Percentiles rank a stretch among this genome's conserved stretches.
Conservation (phyloP, 75 land plant species). For the Isoetes taiwanensis region DNA sequence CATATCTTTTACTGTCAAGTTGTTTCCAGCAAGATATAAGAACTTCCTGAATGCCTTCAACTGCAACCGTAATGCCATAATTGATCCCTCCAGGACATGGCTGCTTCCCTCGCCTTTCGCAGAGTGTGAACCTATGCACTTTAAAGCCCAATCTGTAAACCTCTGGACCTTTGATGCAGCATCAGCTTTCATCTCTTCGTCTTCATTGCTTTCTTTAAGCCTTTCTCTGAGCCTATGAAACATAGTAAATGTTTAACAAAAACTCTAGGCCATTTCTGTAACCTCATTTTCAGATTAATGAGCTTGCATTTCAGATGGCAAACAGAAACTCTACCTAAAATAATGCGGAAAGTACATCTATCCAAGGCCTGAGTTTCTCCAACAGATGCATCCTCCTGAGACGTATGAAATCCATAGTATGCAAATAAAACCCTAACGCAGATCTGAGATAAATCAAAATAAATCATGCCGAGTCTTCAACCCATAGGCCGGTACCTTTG, state of each 20-base stretch:
- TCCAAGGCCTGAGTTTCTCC: neutral
- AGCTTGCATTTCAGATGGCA: neutral
- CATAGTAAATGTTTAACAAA: neutral
- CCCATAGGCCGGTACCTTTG: neutral
- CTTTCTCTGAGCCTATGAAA: neutral
- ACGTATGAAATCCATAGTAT: neutral
- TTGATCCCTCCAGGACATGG: neutral
- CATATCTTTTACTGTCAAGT: slow-evolving; percentile 3
- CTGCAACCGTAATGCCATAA: neutral
- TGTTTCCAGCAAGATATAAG: neutral
- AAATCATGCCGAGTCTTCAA: neutral
- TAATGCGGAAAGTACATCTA: neutral
- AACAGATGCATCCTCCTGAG: neutral
- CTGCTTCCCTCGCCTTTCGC: neutral
- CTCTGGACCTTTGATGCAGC: slow-evolving; percentile 4
- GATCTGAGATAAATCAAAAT: neutral
- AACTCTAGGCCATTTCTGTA: neutral
- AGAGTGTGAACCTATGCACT: slow-evolving; percentile 4
- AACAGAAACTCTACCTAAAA: neutral
- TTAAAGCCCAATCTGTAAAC: slow-evolving; percentile 3
- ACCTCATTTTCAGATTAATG: too few relatives aligned
- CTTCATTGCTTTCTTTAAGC: slow-evolving; percentile 3
- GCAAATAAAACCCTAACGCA: neutral
- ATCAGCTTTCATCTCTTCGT: slow-evolving; percentile 8
- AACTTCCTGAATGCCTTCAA: slow-evolving; percentile 3